Evolutionary conservation across 2,329 filamentous ascomycete species (phyloP).

Genomic region (Colletotrichum godetiae): DNA sequence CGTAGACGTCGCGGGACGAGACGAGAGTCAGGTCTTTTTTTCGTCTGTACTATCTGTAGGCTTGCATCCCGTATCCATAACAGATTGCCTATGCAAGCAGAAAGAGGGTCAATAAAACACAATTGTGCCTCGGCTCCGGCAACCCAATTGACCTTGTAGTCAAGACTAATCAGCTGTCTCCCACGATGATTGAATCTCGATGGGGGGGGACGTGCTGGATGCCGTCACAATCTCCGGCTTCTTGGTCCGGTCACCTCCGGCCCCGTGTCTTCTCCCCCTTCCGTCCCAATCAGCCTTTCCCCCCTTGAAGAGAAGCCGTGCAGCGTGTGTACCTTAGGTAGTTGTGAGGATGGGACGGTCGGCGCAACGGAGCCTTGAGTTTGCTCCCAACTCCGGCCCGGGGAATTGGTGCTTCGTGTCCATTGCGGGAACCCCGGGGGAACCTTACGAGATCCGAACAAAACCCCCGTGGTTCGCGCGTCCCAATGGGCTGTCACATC

Average conservation of each 20-base stretch:
- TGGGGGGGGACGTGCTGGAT: not conserved
- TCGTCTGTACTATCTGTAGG: not conserved
- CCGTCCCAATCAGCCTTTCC: not conserved
- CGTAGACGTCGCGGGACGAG: no score
- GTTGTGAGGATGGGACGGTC: constrained; percentile 14
- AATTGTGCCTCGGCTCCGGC: constrained; percentile 30
- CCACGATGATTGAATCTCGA: not conserved
- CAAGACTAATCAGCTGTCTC: not conserved
- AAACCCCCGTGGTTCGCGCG: not conserved
- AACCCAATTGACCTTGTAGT: constrained; percentile 19
- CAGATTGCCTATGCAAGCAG: not conserved
- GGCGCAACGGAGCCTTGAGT: constrained; percentile 14
- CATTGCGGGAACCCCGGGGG: constrained; percentile 5
- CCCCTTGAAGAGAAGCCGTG: not conserved
- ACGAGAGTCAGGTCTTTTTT: constrained; percentile 9
- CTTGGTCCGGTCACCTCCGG: constrained; percentile 22
- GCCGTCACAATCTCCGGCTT: constrained; percentile 30
- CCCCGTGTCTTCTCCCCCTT: constrained; percentile 18
- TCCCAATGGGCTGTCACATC: constrained; percentile 7
- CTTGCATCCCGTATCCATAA: no score
- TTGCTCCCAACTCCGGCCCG: constrained; percentile 12
- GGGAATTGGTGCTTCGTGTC: not conserved
- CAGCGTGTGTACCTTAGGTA: not conserved
- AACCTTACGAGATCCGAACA: not conserved
- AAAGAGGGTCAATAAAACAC: constrained; percentile 21